These are phyloP conservation scores for Allium cepa DNA, from an alignment of 106 monocot species.

Conservation along the genomic window DNA sequence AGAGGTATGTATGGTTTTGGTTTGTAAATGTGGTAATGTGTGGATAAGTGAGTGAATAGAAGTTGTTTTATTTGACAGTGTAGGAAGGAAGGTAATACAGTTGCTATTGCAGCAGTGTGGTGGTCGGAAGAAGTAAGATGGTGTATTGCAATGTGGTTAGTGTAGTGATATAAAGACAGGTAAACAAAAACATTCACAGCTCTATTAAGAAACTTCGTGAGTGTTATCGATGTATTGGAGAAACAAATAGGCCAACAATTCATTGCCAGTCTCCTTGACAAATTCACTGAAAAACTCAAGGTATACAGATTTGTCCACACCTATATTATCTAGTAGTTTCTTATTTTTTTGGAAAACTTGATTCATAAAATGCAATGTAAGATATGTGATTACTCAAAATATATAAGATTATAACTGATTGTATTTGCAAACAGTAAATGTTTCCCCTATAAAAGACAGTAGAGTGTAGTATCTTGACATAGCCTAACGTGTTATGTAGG, in stretches of 20 bases:
- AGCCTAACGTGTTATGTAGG: slow-evolving; percentile 13
- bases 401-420: neutral
- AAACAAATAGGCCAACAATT: slow-evolving; percentile 5
- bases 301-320: slow-evolving; percentile 39
- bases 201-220: slow-evolving; percentile 17
- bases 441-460: too few species aligned
- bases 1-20: too few species aligned
- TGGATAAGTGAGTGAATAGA: too few species aligned
- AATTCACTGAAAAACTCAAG: slow-evolving; percentile 30
- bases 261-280: slow-evolving; percentile 3
- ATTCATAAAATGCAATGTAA: slow-evolving; percentile 1
- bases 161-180: too few species aligned
- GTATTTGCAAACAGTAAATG: neutral
- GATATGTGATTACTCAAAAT: neutral
- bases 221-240: neutral
- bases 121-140: too few species aligned
- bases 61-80: too few species aligned
- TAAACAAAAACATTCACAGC: neutral
- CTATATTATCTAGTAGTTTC: too few species aligned
- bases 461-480: too few species aligned
- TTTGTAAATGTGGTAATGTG: too few species aligned
- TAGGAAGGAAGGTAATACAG: too few species aligned
- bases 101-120: too few species aligned
- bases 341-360: slow-evolving; percentile 2
- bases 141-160: too few species aligned